Base-by-base conservation (phyloP, 108 stramenopile species). In the Conticribra guillardii region DNA sequence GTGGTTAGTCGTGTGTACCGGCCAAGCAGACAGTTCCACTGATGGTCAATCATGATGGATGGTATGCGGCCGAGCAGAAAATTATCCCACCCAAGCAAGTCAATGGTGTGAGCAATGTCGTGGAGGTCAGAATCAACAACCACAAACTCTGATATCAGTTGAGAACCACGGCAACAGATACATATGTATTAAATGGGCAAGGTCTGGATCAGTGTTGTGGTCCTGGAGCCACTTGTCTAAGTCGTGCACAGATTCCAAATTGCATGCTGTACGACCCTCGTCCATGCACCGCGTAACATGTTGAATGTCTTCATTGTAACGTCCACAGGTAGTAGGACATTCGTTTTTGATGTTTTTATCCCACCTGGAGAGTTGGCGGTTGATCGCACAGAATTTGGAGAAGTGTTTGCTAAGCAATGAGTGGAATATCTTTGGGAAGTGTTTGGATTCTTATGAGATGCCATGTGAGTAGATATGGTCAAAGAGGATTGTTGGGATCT, bases 381-480 rank as follows among this genome's bases (percentile, higher is more conserved):
- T 64, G 1, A 49, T 51, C 1, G 48, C 64, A 7, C 22, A 2
- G 8, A 64, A 64, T 7, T 64, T 47, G 3, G 64, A 64, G 2
- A 64, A 24, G 0, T 30, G 26, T 17, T 65, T 65, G 17, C 50
- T 65, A 3, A 51, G 5, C 32, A 17, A 65, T 0, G 55, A 52
- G 17, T 54, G 34, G 41, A 55, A 67, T 54, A 67, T 67, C 26
- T 55, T 28, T 4, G 54, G 54, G 17, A 51, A 55, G 1, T 8
- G 2, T 30, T 4, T 44, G 53, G 55, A 54, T 2, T 41, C 66
- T 2, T 54, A 27, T 0, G 23, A 16, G 2, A 67, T 29, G 0
- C 37, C 54, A 2, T 67, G 53, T 32, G 53, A 67, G 7, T 45
- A 45, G 8, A 67, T 45, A 0, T 24, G 3, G 2, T 54, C 54